These are phyloP conservation scores for Fusarium multiceps DNA, from an alignment of 2,329 filamentous ascomycete genomes.

Conservation along the genomic window DNA sequence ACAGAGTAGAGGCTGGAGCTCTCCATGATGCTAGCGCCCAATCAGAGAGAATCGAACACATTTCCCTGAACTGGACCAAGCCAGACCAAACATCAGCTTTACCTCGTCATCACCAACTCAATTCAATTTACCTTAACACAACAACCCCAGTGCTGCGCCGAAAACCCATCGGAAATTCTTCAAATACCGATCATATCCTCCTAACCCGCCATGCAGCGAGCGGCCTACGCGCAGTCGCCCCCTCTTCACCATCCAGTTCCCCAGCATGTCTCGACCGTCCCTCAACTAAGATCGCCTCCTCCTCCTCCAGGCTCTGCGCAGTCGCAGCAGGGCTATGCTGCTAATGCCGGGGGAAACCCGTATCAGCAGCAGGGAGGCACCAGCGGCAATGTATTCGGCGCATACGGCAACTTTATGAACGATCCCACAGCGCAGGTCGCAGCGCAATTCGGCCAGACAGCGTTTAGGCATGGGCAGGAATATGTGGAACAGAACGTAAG, in stretches of 20 bases:
- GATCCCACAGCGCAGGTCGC: conserved; percentile 96
- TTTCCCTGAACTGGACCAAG: conserved; percentile 46
- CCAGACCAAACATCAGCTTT: conserved; percentile 45
- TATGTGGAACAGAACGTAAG: conserved; percentile 95
- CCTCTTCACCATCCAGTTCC: conserved; percentile 97
- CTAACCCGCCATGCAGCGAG: conserved; percentile 79
- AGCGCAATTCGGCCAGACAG: conserved; percentile 91
- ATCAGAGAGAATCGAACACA: conserved; percentile 50
- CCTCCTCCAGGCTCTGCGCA: conserved; percentile 79
- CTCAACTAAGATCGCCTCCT: conserved; percentile 93
- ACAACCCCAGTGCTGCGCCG: neutral
- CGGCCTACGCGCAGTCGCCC: conserved; percentile 86
- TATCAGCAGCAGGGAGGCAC: conserved; percentile 74
- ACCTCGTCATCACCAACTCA: conserved; percentile 33
- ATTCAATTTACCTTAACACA: conserved; percentile 8
- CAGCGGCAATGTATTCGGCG: conserved; percentile 69
- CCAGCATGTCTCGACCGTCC: conserved; percentile 97
- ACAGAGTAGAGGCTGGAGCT: conserved; percentile 17
- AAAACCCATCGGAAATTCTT: neutral
- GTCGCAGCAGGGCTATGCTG: conserved; percentile 72
- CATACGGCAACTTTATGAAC: conserved; percentile 93
- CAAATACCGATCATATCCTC: neutral
- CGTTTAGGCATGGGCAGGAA: conserved; percentile 90
- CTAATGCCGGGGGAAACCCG: conserved; percentile 76
- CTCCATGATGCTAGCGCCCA: conserved; percentile 45